Conservation (phyloP, 371 early-diverging fungal species). For the Circinella umbellata region DNA sequence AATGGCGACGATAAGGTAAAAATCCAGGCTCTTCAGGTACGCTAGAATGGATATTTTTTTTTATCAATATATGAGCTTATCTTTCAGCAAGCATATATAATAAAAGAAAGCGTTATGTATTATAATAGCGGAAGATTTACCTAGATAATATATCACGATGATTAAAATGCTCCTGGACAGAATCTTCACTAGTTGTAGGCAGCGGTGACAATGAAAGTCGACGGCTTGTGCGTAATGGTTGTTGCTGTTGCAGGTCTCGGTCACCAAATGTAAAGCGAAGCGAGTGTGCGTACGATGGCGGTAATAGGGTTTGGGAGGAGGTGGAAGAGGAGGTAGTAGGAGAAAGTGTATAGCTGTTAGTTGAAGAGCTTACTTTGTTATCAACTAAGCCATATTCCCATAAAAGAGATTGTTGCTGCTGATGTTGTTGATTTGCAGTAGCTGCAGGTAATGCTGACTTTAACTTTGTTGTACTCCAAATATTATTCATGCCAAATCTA, state of each 20-base stretch:
- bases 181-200: conserved; percentile 16
- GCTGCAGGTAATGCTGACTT: conserved; percentile 21
- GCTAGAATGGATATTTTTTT: conserved; percentile 4
- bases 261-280: conserved; percentile 2
- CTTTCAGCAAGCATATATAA: too few relatives aligned
- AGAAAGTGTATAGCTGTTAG: conserved; percentile 14
- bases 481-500: conserved; percentile 10
- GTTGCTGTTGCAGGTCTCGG: conserved; percentile 4
- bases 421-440: conserved; percentile 13
- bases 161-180: conserved; percentile 17
- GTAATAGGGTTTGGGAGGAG: conserved; percentile 21
- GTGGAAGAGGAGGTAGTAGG: conserved; percentile 20
- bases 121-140: conserved; percentile 7
- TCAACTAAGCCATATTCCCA: conserved; percentile 15
- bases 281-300: conserved; percentile 5
- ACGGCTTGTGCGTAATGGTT: conserved; percentile 12
- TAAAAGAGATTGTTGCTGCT: conserved; percentile 13
- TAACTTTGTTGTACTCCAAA: conserved; percentile 14
- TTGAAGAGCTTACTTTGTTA: neutral
- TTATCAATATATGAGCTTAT: too few relatives aligned
- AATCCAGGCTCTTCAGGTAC: conserved; percentile 31
- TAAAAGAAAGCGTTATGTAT: neutral
- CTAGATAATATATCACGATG: conserved; percentile 29
- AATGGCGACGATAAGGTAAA: conserved; percentile 31
- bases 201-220: conserved; percentile 29